Base-by-base conservation (phyloP, 495 filamentous ascomycete genomes). In the Echria macrotheca region DNA sequence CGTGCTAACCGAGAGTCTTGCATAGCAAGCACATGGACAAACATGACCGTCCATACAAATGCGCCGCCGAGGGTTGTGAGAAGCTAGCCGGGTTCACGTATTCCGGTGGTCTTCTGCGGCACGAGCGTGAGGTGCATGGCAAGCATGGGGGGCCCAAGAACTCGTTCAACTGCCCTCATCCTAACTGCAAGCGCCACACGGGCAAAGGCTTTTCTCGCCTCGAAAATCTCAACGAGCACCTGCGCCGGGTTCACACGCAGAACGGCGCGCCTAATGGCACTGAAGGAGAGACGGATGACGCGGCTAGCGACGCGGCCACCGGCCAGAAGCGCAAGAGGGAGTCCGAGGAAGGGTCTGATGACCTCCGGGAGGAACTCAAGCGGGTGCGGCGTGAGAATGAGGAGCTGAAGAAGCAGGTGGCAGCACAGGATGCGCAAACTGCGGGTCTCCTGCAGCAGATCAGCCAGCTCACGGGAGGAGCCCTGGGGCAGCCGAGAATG, bases 1-100 rank as follows among this genome's bases (percentile, higher is more conserved):
- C 7, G 24, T 32, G 26, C 54, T 47, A 55, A 56, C 41, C 45
- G 33, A 3, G 23, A 40, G 5, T 17, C 37, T 22, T n/a, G n/a
- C 56, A 29, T 54, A 91, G 89, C 50, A 91, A 95, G 69, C 91
- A 96, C 64, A 94, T 94, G 88, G 91, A 96, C 70, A 96, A 96
- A 67, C 91, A 96, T 60, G 87, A 91, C 47, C 76, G 91, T 14
- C 91, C 91, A 0, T 96, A 95, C 69, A 85, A 87, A 50, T 96
- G 91, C 65, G 66, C 67, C 19, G 79, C 85, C 21, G 73, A 75
- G 12, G 81, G 80, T 15, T 96, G 91, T 63, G 87, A 89, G 53
- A 95, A 95, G 54, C 77, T 95, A 0, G 85, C 86, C 53, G 91
- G 91, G 15, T 96, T 96, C 69, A 95, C 91, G 11, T 96, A 96